These are phyloP conservation scores for Puccinia triticina DNA, from an alignment of 1,284 basidiomycete species.

Conservation along the genomic window DNA sequence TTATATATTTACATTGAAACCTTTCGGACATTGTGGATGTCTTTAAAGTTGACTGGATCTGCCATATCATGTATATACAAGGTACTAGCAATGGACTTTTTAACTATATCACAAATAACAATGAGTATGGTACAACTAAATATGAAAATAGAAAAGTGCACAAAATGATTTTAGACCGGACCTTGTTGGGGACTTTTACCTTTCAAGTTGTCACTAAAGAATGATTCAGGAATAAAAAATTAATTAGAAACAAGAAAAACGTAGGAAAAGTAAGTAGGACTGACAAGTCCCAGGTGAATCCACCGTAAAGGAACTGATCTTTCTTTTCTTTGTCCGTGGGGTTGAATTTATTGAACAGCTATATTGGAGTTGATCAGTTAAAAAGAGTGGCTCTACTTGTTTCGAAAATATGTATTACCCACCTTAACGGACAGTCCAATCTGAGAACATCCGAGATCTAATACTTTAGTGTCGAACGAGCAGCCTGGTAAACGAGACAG, in stretches of 20 bases:
- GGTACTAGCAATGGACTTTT: no score
- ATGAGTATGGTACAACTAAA: no score
- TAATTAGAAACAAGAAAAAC: neutral
- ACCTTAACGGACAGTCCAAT: slow-evolving; percentile 4
- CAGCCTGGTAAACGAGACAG: neutral
- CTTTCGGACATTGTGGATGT: no score
- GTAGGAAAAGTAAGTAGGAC: neutral
- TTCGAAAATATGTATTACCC: neutral
- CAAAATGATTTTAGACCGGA: neutral
- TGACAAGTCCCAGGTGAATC: slow-evolving; percentile 11
- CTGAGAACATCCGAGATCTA: neutral
- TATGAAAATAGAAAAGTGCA: neutral
- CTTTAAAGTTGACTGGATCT: no score
- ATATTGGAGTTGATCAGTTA: neutral
- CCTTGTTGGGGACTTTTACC: neutral
- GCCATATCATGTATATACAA: no score
- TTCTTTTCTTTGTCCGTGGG: neutral
- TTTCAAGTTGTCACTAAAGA: slow-evolving; percentile 3
- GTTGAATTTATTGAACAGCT: slow-evolving; percentile 19
- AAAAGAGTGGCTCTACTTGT: neutral
- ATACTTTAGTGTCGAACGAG: neutral
- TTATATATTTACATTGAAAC: no score
- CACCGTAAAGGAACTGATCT: neutral
- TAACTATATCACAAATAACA: neutral
- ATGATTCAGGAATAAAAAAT: neutral